Evolutionary conservation across 2,329 filamentous ascomycete genomes (phyloP), one percentile per base, ranked within the genome.

Genomic region (Alternaria conjuncta): DNA sequence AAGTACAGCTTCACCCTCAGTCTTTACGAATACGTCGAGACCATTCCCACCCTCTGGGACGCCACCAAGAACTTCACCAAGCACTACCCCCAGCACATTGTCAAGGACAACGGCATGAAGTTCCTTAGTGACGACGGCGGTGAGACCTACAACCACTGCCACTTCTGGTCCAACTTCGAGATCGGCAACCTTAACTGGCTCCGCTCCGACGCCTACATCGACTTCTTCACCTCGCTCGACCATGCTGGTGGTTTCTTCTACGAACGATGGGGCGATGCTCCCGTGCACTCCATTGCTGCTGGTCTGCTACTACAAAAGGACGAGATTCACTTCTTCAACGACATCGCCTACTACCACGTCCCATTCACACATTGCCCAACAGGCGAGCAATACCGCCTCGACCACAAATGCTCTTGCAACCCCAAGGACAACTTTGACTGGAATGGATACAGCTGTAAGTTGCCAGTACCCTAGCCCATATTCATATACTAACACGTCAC

Each of bases 101-200:
- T 86, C 13, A 84, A 91, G 72, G 91, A 88, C 73, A 99, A 99
- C 83, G 92, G 92, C 1, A 91, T 99, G 90, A 87, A 85, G 6
- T 98, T 97, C 82, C 83, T 99, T 74, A 97, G 93, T 78, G 93
- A 97, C 72, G 94, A 99, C 72, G 90, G 88, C 57, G 96, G 96
- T 64, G 90, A 96, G 64, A 94, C 88, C 7, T 99, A 98, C 85
- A 99, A 98, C 84, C 89, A 94, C 80, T 99, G 96, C 84, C 96
- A 99, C 81, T 97, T 99, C 80, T 99, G 96, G 96, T 98, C 95
- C 77, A 99, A 99, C 85, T 99, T 99, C 72, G 96, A 99, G 81
- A 91, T 99, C 71, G 96, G 95, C 69, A 96, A 91, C 82, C 86
- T 99, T 43, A 88, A 96, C 75, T 99, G 96, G 94, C 88, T 99